Evolutionary conservation across 2,329 filamentous ascomycete genomes (phyloP).

Genomic region (Monosporascus ibericus): DNA sequence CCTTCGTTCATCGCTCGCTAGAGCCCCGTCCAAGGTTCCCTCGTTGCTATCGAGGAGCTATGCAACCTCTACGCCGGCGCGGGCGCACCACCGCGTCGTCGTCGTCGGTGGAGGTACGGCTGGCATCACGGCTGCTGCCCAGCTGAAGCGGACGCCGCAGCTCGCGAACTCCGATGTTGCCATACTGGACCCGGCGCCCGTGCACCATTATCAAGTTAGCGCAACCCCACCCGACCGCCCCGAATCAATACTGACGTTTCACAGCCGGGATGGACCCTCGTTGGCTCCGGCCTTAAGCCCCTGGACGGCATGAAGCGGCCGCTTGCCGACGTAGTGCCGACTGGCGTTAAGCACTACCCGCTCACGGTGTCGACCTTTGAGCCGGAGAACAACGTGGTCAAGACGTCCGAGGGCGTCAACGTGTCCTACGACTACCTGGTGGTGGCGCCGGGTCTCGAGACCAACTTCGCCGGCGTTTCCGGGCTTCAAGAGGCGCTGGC

Average conservation of each 20-base stretch:
- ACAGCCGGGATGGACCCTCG: constrained; percentile 32
- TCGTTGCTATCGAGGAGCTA: constrained; percentile 14
- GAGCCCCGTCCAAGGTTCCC: constrained; percentile 7
- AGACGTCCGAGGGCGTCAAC: constrained; percentile 27
- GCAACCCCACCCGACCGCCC: neutral
- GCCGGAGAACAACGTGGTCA: constrained; percentile 29
- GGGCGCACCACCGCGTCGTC: constrained; percentile 53
- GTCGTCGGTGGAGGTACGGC: constrained; percentile 62
- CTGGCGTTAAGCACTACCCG: constrained; percentile 29
- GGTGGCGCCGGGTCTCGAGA: constrained; percentile 30
- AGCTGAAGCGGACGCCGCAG: constrained; percentile 43
- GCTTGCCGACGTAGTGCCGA: constrained; percentile 24
- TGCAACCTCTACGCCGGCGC: constrained; percentile 23
- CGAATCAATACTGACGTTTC: constrained; percentile 3
- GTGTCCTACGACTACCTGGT: constrained; percentile 32
- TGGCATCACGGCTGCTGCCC: constrained; percentile 60
- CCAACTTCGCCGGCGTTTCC: constrained; percentile 27
- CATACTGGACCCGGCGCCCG: constrained; percentile 28
- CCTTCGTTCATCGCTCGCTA: constrained; percentile 12
- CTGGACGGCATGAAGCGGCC: constrained; percentile 22
- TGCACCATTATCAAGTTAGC: constrained; percentile 28
- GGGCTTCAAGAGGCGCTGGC: constrained; percentile 28
- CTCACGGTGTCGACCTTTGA: constrained; percentile 27
- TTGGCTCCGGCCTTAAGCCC: constrained; percentile 28
- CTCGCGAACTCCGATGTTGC: constrained; percentile 28